These are phyloP conservation scores for Gynandropsis gynandra DNA, from an alignment of 345 rosid species.

Conservation along the genomic window DNA sequence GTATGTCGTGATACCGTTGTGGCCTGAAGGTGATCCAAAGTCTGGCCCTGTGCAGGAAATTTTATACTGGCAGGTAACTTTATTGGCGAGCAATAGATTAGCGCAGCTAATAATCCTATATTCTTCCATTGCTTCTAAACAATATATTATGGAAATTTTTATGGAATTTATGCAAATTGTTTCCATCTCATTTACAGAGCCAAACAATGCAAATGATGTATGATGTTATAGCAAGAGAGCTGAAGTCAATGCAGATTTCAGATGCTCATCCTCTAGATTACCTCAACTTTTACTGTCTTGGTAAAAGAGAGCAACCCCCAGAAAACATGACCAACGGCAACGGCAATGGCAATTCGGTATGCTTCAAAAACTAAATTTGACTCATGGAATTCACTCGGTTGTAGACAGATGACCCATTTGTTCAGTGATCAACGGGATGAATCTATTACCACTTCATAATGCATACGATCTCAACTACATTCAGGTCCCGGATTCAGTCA, in stretches of 20 bases:
- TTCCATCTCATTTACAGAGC: constrained; percentile 39
- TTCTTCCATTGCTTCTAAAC: constrained; percentile 2
- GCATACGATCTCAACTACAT: too few species aligned
- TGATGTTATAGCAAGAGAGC: constrained; percentile 42
- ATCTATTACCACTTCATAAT: too few species aligned
- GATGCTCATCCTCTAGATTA: constrained; percentile 71
- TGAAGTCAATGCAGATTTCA: constrained; percentile 37
- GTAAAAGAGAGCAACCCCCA: constrained; percentile 53
- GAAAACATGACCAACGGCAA: constrained; percentile 17
- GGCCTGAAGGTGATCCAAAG: constrained; percentile 99
- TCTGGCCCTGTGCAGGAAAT: constrained; percentile 79
- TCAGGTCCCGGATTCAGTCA: constrained; percentile 47
- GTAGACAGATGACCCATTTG: constrained; percentile 1
- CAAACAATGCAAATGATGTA: constrained; percentile 97
- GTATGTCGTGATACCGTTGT: constrained; percentile 81
- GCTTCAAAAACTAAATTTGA: constrained; percentile 8
- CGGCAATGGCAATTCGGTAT: constrained; percentile 42
- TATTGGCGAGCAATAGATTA: neutral
- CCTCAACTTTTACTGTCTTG: constrained; percentile 93
- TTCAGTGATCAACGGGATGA: constrained; percentile 1
- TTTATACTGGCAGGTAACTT: constrained; percentile 86
- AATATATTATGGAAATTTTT: constrained; percentile 1
- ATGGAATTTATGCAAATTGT: too few species aligned
- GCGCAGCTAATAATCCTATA: neutral
- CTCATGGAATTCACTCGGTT: neutral